Percentiles rank a stretch among this genome's conserved stretches.
Conservation (phyloP, 306 rosid species). For the Castanea mollissima region DNA sequence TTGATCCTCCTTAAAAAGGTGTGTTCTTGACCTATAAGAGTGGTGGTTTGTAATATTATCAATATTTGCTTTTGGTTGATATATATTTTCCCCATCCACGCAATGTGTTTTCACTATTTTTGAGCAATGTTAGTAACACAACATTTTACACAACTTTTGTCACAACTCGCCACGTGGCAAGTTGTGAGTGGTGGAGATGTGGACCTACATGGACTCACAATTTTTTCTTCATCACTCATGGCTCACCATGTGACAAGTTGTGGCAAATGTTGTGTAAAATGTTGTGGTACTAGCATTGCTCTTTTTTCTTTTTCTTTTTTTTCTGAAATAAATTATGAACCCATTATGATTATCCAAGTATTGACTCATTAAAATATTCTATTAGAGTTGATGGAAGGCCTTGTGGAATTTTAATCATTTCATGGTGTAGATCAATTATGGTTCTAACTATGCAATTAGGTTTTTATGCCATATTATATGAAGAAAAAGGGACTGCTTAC, state of each 20-base stretch:
- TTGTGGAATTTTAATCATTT: not conserved
- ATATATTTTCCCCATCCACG: not conserved
- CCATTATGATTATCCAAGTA: not conserved
- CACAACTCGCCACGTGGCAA: no score
- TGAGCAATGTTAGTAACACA: no score
- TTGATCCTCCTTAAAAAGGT: not conserved
- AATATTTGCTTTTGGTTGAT: not conserved
- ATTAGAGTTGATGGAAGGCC: not conserved
- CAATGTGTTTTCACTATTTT: not conserved
- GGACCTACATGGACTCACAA: no score
- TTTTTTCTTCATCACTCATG: no score
- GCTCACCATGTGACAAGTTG: no score
- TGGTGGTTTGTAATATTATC: not conserved
- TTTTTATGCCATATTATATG: not conserved
- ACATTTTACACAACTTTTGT: no score
- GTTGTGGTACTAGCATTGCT: no score
- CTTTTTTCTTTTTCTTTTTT: not conserved
- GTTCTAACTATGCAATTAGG: not conserved
- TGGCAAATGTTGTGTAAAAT: no score
- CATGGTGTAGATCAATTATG: not conserved
- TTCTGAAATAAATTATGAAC: not conserved
- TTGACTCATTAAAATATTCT: not conserved
- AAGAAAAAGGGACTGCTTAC: not conserved
- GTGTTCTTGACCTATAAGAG: not conserved
- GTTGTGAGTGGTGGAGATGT: no score